Base-by-base conservation (phyloP, 2,329 filamentous ascomycete species). In the Colletotrichum acutatum region DNA sequence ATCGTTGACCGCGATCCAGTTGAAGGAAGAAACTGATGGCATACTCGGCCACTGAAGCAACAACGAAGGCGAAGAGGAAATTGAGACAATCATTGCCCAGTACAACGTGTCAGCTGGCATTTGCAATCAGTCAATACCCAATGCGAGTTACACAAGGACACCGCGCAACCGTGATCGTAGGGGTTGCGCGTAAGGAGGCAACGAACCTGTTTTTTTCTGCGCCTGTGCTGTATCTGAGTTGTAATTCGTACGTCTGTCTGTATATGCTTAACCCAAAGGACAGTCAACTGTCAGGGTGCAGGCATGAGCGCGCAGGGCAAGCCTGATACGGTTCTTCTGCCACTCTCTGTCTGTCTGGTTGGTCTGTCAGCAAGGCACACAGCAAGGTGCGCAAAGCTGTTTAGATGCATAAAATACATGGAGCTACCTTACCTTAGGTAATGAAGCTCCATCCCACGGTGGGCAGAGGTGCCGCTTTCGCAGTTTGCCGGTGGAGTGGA, bases 401-500 rank as follows among this genome's bases (percentile, higher is more conserved):
- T n/a, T n/a, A 22, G 42, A 49, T n/a, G 19, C 42, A 49, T 49
- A n/a, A n/a, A n/a, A n/a, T n/a, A 11, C 42, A 49, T 49, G 42
- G 42, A 24, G 28, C 56, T 28, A 32, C 56, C 14, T 32, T 28
- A 32, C 54, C 62, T 34, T 30, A 60, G 53, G 32, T 42, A 71
- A 59, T 26, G 53, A 30, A 59, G 56, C 49, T 63, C 24, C 37
- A 49, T 71, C 12, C 26, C 26, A 37, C 19, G 57, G 68, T 61
- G 66, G 66, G 24, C 42, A 54, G 32, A 46, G 56, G 56, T 30
- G 32, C 34, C 22, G 26, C 34, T 61, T 49, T 67, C 57, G 30
- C 52, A 30, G n/a, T 58, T 58, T 58, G 22, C 28, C 19, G 30
- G 66, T 64, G 53, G 66, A 63, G 59, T 59, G 53, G 30, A 54